Conservation (phyloP, 257 asterid genomes). For the Fraxinus pennsylvanica region DNA sequence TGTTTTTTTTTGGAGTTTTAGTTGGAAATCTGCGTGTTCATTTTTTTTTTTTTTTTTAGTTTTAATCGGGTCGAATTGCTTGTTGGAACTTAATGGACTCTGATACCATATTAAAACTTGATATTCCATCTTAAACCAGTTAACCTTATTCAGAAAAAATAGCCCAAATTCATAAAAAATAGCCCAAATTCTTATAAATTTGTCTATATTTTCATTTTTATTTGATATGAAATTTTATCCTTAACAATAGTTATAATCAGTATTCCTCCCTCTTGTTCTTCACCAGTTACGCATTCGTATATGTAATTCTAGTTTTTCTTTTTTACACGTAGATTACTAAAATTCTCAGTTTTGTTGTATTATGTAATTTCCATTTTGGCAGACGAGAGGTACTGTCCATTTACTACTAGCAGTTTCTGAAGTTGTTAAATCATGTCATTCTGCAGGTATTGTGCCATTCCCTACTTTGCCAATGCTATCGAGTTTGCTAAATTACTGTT, state of each 20-base stretch:
- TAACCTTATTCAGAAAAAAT: too few species aligned
- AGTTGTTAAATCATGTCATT: not conserved
- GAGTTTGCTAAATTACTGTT: not conserved
- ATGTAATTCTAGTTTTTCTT: slow-evolving; percentile 20
- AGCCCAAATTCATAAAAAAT: too few species aligned
- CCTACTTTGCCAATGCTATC: not conserved
- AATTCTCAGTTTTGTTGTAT: slow-evolving; percentile 30
- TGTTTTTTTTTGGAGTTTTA: too few species aligned
- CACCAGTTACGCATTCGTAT: slow-evolving; percentile 14
- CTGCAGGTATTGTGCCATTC: not conserved
- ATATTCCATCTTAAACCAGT: too few species aligned
- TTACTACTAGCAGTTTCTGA: not conserved
- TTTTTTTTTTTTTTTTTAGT: too few species aligned
- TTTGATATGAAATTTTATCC: too few species aligned
- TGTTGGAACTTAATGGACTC: too few species aligned
- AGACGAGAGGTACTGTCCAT: slow-evolving; percentile 9
- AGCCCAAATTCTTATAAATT: too few species aligned
- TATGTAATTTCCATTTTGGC: slow-evolving; percentile 15
- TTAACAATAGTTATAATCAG: slow-evolving; percentile 8
- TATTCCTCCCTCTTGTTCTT: slow-evolving; percentile 15
- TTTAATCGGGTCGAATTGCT: too few species aligned
- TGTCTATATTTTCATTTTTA: too few species aligned
- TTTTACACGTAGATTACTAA: slow-evolving; percentile 19
- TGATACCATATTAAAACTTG: too few species aligned
- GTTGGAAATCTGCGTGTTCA: too few species aligned